phyloP scores from a whole-genome alignment of 139 green algal genomes.

The Micractinium conductrix region DNA sequence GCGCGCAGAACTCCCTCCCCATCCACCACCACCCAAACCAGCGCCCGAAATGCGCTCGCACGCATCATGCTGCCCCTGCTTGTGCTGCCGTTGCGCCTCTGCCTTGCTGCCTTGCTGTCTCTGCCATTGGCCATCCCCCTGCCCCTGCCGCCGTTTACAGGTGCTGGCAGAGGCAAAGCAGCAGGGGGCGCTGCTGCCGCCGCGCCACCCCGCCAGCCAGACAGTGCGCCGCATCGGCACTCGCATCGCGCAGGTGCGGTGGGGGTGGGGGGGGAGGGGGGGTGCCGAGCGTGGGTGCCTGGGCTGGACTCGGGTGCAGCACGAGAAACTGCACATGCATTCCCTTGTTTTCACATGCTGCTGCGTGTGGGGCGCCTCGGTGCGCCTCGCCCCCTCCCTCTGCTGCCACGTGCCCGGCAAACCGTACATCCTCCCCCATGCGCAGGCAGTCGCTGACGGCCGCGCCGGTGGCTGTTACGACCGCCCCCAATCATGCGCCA shows the following conservation, averaged over 20 bases:
- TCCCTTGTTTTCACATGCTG: neutral
- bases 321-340: neutral
- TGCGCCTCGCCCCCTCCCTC: too few species aligned
- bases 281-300: too few species aligned
- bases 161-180: slow-evolving; percentile 47
- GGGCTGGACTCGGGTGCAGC: too few species aligned
- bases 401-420: neutral
- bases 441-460: too few species aligned
- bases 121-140: too few species aligned
- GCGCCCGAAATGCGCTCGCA: neutral
- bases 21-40: neutral
- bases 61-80: neutral
- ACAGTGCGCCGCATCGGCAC: slow-evolving; percentile 47
- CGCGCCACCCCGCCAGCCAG: slow-evolving; percentile 42
- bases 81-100: too few species aligned
- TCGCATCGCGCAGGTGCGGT: slow-evolving; percentile 2
- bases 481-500: too few species aligned
- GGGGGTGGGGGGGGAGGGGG: too few species aligned
- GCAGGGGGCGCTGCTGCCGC: slow-evolving; percentile 58
- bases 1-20: neutral
- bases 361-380: neutral
- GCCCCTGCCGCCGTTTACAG: slow-evolving; percentile 23
- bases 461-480: neutral
- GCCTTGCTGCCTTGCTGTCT: too few species aligned
- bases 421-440: too few species aligned